phyloP scores from a whole-genome alignment of 75 land plant species.

The Picea sitchensis region DNA sequence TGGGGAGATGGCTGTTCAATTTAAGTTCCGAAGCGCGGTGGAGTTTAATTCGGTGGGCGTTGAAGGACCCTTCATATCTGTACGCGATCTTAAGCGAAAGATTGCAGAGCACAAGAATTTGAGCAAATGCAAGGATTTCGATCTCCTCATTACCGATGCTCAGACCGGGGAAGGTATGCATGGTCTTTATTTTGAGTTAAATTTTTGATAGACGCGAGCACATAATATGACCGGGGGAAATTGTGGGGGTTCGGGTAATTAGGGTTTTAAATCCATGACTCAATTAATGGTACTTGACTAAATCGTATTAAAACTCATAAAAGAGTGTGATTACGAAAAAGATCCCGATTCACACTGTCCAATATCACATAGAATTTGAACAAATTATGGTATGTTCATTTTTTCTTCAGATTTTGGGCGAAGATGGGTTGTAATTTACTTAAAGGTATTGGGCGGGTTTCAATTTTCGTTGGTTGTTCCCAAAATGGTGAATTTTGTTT shows the following conservation, averaged over 20 bases:
- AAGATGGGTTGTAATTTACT: too few species aligned
- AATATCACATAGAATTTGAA: too few species aligned
- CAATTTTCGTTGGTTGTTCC: background rate
- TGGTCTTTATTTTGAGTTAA: background rate
- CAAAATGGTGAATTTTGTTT: too few species aligned
- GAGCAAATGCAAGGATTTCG: constrained; percentile 45
- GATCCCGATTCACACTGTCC: too few species aligned
- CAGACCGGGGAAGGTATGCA: constrained; percentile 49
- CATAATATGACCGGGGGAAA: background rate
- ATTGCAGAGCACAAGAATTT: constrained; percentile 63
- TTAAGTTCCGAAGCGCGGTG: constrained; percentile 84
- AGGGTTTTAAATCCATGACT: background rate
- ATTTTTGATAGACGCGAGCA: background rate
- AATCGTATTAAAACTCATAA: too few species aligned
- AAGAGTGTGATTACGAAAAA: too few species aligned
- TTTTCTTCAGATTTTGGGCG: too few species aligned
- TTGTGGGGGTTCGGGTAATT: background rate
- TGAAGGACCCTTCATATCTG: constrained; percentile 55
- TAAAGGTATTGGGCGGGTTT: background rate
- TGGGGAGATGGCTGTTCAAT: constrained; percentile 52
- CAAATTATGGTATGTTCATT: too few species aligned
- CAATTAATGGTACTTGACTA: too few species aligned
- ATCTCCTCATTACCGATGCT: constrained; percentile 77
- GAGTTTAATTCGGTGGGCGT: constrained; percentile 62
- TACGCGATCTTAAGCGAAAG: constrained; percentile 48